Evolutionary conservation across 352 stramenopile species (phyloP).

Genomic region (Phytophthora cactorum): DNA sequence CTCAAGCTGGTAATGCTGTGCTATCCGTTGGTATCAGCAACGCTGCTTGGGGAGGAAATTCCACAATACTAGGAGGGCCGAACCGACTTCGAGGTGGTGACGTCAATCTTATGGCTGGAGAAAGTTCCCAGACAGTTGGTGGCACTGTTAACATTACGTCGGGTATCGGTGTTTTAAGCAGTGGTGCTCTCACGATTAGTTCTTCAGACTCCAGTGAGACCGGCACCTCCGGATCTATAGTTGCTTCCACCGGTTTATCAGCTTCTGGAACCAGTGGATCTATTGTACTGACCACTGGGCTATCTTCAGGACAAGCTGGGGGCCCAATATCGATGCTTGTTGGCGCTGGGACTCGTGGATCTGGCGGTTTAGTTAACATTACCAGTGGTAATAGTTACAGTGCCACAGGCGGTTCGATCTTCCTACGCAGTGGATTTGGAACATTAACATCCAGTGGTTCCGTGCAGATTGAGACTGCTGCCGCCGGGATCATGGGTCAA

Average conservation of each 20-base stretch:
- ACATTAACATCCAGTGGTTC: conserved; percentile 31
- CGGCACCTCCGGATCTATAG: conserved; percentile 26
- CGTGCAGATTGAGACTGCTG: conserved; percentile 25
- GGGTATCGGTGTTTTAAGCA: conserved; percentile 16
- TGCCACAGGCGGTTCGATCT: conserved; percentile 33
- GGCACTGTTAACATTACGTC: conserved; percentile 27
- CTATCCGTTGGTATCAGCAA: conserved; percentile 32
- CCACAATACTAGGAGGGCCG: conserved; percentile 16
- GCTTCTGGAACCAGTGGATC: conserved; percentile 33
- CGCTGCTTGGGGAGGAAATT: conserved; percentile 30
- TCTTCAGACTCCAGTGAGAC: conserved; percentile 23
- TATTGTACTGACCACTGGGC: conserved; percentile 30
- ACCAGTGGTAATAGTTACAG: conserved; percentile 31
- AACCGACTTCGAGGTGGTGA: conserved; percentile 26
- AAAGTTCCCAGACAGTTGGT: conserved; percentile 22
- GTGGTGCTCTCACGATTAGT: conserved; percentile 16
- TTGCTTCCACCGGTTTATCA: conserved; percentile 16
- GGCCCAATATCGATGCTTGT: conserved; percentile 33
- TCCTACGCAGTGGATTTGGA: conserved; percentile 27
- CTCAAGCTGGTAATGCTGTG: conserved; percentile 28
- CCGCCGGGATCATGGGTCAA: conserved; percentile 19
- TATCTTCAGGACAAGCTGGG: conserved; percentile 20
- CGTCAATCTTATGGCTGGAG: conserved; percentile 21
- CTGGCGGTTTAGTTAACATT: conserved; percentile 27
- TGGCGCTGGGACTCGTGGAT: conserved; percentile 24